Conservation (phyloP, 768 basidiomycete species). For the Leccinellum luteum region DNA sequence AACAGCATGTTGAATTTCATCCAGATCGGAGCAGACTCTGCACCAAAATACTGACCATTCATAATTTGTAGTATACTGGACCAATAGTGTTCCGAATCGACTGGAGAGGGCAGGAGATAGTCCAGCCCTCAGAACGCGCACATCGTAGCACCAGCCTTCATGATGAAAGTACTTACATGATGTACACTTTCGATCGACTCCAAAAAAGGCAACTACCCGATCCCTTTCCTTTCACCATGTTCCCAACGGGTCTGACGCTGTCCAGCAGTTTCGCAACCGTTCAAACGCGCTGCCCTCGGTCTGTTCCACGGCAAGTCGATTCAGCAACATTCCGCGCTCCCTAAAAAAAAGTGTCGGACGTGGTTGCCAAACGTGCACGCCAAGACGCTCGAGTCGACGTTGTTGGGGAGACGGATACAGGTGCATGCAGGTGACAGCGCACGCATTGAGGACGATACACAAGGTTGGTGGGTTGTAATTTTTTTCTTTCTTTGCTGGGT, state of each 20-base stretch:
- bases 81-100: too few relatives aligned
- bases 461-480: slow-evolving; percentile 50
- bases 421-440: slow-evolving; percentile 54
- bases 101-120: too few relatives aligned
- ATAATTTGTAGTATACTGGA: too few relatives aligned
- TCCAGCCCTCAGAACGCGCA: too few relatives aligned
- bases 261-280: slow-evolving; percentile 54
- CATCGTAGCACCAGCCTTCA: too few relatives aligned
- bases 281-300: slow-evolving; percentile 78
- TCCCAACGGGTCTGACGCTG: slow-evolving; percentile 16
- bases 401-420: slow-evolving; percentile 53
- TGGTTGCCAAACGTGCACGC: slow-evolving; percentile 88
- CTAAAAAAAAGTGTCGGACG: slow-evolving; percentile 78
- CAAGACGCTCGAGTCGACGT: slow-evolving; percentile 69
- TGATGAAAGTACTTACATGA: too few relatives aligned
- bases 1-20: too few relatives aligned
- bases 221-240: slow-evolving; percentile 13
- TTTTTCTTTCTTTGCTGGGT: background rate
- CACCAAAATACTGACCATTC: too few relatives aligned
- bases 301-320: slow-evolving; percentile 82
- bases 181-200: too few relatives aligned
- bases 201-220: slow-evolving; percentile 7
- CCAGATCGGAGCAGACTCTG: too few relatives aligned
- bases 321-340: slow-evolving; percentile 83
- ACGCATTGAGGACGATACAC: slow-evolving; percentile 78